Evolutionary conservation across 2,329 filamentous ascomycete species (phyloP).

Genomic region (Capronia americana): DNA sequence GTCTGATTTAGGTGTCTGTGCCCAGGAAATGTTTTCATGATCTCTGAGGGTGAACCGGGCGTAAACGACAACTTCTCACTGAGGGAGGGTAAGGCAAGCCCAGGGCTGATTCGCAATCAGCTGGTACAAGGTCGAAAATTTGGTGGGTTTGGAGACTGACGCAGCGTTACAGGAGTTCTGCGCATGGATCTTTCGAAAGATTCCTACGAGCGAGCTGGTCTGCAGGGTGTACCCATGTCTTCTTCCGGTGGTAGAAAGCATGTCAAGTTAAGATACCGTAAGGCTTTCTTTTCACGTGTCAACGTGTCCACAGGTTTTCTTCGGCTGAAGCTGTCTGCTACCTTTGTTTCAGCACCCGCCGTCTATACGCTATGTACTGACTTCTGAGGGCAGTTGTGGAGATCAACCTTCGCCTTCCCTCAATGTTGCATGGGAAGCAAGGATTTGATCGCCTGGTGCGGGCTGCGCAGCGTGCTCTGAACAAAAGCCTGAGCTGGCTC

Average conservation of each 20-base stretch:
- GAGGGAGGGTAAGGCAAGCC: slow-evolving; percentile 62
- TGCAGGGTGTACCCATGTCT: slow-evolving; percentile 70
- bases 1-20: not conserved
- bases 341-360: not conserved
- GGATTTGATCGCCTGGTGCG: slow-evolving; percentile 79
- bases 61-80: slow-evolving; percentile 76
- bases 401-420: slow-evolving; percentile 72
- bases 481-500: slow-evolving; percentile 48
- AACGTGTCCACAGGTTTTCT: not conserved
- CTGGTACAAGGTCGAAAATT: slow-evolving; percentile 6
- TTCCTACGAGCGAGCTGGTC: slow-evolving; percentile 79
- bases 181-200: slow-evolving; percentile 80
- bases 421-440: slow-evolving; percentile 83
- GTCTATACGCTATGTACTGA: not conserved
- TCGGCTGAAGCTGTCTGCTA: not conserved
- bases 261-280: slow-evolving; percentile 76
- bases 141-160: not conserved
- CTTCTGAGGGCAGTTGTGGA: slow-evolving; percentile 69
- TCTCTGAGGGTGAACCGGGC: slow-evolving; percentile 76
- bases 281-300: slow-evolving; percentile 3
- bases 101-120: not conserved
- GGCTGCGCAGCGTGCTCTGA: slow-evolving; percentile 79
- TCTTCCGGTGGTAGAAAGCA: slow-evolving; percentile 64
- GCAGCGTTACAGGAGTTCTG: slow-evolving; percentile 63
- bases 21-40: slow-evolving; percentile 77